A percentile compares a stretch with the other conserved stretches of the same genome.
phyloP scores from a whole-genome alignment of 1,284 basidiomycete species.

The Wolfiporia cocos region DNA sequence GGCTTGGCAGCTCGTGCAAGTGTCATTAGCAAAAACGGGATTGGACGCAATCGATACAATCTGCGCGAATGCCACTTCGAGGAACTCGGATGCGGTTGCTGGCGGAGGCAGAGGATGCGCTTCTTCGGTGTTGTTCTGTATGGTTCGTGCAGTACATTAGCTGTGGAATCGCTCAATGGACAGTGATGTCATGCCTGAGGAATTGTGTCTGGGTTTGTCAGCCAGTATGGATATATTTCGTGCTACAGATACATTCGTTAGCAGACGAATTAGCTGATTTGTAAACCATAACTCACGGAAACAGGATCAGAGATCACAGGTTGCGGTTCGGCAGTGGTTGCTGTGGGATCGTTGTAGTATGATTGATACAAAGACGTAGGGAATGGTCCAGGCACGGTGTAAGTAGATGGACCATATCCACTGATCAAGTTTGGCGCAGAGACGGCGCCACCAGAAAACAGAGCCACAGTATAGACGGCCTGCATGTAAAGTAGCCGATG shows the following conservation, averaged over 20 bases:
- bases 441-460: background rate
- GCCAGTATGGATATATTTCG: slow-evolving; percentile 43
- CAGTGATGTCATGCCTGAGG: slow-evolving; percentile 33
- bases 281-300: slow-evolving; percentile 31
- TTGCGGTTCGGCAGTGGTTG: slow-evolving; percentile 63
- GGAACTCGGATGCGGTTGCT: slow-evolving; percentile 36
- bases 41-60: slow-evolving; percentile 47
- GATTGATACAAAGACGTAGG: slow-evolving; percentile 55
- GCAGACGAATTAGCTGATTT: background rate
- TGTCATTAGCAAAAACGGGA: slow-evolving; percentile 41
- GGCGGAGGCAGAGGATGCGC: slow-evolving; percentile 61
- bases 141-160: background rate
- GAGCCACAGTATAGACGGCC: no score
- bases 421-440: slow-evolving; percentile 1
- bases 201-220: slow-evolving; percentile 57
- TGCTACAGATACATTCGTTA: slow-evolving; percentile 32
- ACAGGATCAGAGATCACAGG: slow-evolving; percentile 68
- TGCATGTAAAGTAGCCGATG: no score
- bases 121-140: slow-evolving; percentile 48
- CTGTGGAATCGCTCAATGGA: background rate
- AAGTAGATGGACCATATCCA: slow-evolving; percentile 35
- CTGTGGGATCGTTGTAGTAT: slow-evolving; percentile 70
- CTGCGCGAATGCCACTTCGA: slow-evolving; percentile 47
- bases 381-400: slow-evolving; percentile 56
- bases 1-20: slow-evolving; percentile 59